Conservation (phyloP, 345 rosid species). For the Garcia nutans region DNA sequence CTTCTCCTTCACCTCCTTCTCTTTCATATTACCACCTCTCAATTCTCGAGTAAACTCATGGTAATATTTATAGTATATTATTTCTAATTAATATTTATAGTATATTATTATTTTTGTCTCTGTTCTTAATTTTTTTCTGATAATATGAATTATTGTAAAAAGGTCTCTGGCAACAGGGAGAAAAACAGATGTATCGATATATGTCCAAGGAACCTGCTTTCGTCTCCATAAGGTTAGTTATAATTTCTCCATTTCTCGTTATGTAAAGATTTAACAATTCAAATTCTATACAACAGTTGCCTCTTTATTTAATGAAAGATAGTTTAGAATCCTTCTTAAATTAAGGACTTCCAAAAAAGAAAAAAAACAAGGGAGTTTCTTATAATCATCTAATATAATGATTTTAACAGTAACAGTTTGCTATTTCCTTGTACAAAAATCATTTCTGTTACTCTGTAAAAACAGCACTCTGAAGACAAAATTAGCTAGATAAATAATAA, state of each 20-base stretch:
- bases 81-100: constrained; percentile 25
- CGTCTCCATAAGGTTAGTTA: constrained; percentile 67
- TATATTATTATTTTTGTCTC: not conserved
- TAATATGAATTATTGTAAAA: not conserved
- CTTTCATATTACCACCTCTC: constrained; percentile 44
- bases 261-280: too few relatives aligned
- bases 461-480: too few relatives aligned
- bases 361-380: too few relatives aligned
- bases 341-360: too few relatives aligned
- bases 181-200: constrained; percentile 52
- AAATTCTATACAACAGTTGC: too few relatives aligned
- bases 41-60: constrained; percentile 56
- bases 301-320: too few relatives aligned
- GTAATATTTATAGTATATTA: constrained; percentile 32
- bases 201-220: constrained; percentile 64
- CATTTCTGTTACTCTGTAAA: too few relatives aligned
- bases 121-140: not conserved
- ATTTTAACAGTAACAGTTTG: too few relatives aligned
- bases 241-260: not conserved
- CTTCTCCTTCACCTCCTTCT: constrained; percentile 35
- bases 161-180: constrained; percentile 58
- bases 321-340: too few relatives aligned
- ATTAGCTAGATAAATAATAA: too few relatives aligned
- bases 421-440: too few relatives aligned
- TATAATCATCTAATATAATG: too few relatives aligned